A percentile compares a stretch with the other conserved stretches of the same genome.
Conservation (phyloP, 441 rosid species). For the Omphalea diandra region DNA sequence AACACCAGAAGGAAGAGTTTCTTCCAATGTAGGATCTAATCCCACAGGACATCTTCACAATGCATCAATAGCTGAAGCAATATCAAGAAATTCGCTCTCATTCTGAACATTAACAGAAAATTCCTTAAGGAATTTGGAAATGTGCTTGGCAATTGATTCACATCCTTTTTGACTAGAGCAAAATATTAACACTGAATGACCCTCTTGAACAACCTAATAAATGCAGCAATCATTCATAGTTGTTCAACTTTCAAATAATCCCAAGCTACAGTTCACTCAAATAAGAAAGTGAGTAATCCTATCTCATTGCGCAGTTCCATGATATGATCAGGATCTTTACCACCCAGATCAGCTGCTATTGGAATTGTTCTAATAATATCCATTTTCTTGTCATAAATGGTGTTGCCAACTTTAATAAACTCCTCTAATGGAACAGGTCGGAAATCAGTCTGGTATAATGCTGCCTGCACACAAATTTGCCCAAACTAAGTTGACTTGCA, state of each 20-base stretch:
- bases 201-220: constrained; percentile 91
- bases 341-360: constrained; percentile 67
- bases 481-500: constrained; percentile 6
- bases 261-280: constrained; percentile 8
- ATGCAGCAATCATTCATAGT: constrained; percentile 13
- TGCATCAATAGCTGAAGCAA: constrained; percentile 74
- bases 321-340: constrained; percentile 97
- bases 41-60: constrained; percentile 85
- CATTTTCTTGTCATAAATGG: constrained; percentile 82
- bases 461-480: constrained; percentile 61
- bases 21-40: constrained; percentile 87
- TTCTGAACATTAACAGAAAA: constrained; percentile 42
- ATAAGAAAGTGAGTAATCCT: constrained; percentile 21
- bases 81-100: constrained; percentile 61
- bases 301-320: constrained; percentile 96
- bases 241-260: constrained; percentile 23
- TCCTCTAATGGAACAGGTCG: constrained; percentile 98
- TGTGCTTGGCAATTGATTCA: constrained; percentile 94
- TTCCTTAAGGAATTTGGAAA: constrained; percentile 73
- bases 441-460: constrained; percentile 87
- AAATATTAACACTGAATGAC: constrained; percentile 90
- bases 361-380: constrained; percentile 76
- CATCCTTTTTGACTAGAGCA: constrained; percentile 99
- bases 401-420: constrained; percentile 83
- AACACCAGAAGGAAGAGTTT: constrained; percentile 92